Conservation (phyloP, 176 grass and related monocot genomes). For the Areca catechu region DNA sequence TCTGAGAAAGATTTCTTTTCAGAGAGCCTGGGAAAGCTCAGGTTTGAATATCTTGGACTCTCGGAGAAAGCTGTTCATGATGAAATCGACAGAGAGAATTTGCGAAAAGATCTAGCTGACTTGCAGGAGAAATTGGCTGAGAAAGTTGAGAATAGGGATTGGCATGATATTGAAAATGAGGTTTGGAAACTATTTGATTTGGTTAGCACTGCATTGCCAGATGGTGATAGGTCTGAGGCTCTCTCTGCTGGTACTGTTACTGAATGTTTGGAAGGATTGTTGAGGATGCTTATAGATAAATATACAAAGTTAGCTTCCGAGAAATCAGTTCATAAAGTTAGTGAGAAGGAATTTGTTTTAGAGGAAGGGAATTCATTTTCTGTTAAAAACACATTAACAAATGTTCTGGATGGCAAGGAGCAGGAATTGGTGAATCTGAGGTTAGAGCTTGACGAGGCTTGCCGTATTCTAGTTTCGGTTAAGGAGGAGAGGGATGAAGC, state of each 20-base stretch:
- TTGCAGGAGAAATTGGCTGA: too few relatives aligned
- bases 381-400: slow-evolving; percentile 14
- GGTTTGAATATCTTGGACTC: too few relatives aligned
- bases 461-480: slow-evolving; percentile 29
- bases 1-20: slow-evolving; percentile 82
- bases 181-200: slow-evolving; percentile 49
- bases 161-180: too few relatives aligned
- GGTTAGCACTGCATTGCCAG: slow-evolving; percentile 34
- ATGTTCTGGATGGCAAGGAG: slow-evolving; percentile 27
- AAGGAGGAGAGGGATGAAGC: too few relatives aligned
- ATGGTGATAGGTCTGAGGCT: slow-evolving; percentile 27
- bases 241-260: slow-evolving; percentile 29
- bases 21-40: slow-evolving; percentile 68
- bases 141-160: too few relatives aligned
- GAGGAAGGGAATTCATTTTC: slow-evolving; percentile 29
- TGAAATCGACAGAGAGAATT: too few relatives aligned
- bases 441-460: slow-evolving; percentile 41
- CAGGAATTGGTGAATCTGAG: slow-evolving; percentile 23
- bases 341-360: slow-evolving; percentile 35
- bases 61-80: too few relatives aligned
- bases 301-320: slow-evolving; percentile 33
- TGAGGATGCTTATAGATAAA: slow-evolving; percentile 57
- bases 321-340: slow-evolving; percentile 26
- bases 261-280: slow-evolving; percentile 38
- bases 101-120: too few relatives aligned